phyloP scores from a whole-genome alignment of 768 basidiomycete species.

The Russula griseocarnosa region DNA sequence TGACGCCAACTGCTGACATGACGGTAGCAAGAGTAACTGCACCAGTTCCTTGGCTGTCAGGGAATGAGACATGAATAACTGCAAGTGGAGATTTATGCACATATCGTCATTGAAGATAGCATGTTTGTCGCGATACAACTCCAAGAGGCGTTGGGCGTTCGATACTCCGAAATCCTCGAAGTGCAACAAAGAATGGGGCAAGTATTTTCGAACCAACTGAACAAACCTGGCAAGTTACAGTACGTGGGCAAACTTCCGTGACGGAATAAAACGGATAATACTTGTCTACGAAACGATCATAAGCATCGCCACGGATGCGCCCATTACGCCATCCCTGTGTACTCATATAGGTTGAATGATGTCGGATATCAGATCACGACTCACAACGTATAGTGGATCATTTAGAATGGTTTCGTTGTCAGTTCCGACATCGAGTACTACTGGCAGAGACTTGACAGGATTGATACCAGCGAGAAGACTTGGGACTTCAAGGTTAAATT shows the following conservation, averaged over 20 bases:
- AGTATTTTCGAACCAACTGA: constrained; percentile 68
- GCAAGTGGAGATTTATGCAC: constrained; percentile 35
- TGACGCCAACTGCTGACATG: constrained; percentile 65
- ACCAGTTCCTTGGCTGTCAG: constrained; percentile 64
- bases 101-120: constrained; percentile 85
- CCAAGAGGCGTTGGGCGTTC: constrained; percentile 67
- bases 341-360: background rate
- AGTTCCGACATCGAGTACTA: constrained; percentile 74
- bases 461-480: constrained; percentile 66
- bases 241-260: background rate
- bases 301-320: constrained; percentile 67
- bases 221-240: constrained; percentile 57
- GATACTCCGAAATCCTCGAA: constrained; percentile 84
- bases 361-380: constrained; percentile 30
- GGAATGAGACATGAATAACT: background rate
- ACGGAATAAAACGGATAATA: constrained; percentile 31
- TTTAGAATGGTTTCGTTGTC: constrained; percentile 60
- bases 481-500: constrained; percentile 2
- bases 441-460: constrained; percentile 53
- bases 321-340: constrained; percentile 66
- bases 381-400: constrained; percentile 63
- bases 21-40: constrained; percentile 68
- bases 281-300: constrained; percentile 76
- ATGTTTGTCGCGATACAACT: constrained; percentile 58
- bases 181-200: constrained; percentile 63